Evolutionary conservation across 257 asterid species (phyloP).

Genomic region (Plantago elongata): DNA sequence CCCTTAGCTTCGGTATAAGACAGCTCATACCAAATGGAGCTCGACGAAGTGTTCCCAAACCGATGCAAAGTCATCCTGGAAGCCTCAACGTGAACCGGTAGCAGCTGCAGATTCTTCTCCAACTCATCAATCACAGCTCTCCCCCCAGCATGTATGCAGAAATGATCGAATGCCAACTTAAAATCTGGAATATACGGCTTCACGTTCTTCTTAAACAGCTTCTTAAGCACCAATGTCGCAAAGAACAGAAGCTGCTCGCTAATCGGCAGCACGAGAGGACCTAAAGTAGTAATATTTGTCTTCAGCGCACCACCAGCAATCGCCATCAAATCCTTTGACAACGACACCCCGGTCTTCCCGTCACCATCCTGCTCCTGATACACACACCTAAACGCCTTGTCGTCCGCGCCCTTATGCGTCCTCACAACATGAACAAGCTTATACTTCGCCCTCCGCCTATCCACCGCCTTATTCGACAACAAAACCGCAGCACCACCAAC

Average conservation of each 20-base stretch:
- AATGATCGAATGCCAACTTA: slow-evolving; percentile 18
- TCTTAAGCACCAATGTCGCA: slow-evolving; percentile 16
- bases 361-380: slow-evolving; percentile 13
- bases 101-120: slow-evolving; percentile 18
- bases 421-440: slow-evolving; percentile 11
- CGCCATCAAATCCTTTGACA: slow-evolving; percentile 15
- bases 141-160: slow-evolving; percentile 17
- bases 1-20: slow-evolving; percentile 13
- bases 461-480: slow-evolving; percentile 6
- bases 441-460: background rate
- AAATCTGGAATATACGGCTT: slow-evolving; percentile 18
- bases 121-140: slow-evolving; percentile 16
- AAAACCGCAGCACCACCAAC: slow-evolving; percentile 14
- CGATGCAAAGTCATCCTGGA: slow-evolving; percentile 16
- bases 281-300: slow-evolving; percentile 15
- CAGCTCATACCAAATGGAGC: slow-evolving; percentile 20
- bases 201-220: slow-evolving; percentile 12
- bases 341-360: slow-evolving; percentile 11
- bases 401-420: slow-evolving; percentile 17
- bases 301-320: slow-evolving; percentile 14
- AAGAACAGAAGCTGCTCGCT: slow-evolving; percentile 19
- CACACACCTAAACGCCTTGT: slow-evolving; percentile 11
- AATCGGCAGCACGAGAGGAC: slow-evolving; percentile 14
- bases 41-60: slow-evolving; percentile 18
- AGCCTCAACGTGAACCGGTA: slow-evolving; percentile 14